phyloP scores from a whole-genome alignment of 148 eudicot genomes.

The Rhododendron ovatum region DNA sequence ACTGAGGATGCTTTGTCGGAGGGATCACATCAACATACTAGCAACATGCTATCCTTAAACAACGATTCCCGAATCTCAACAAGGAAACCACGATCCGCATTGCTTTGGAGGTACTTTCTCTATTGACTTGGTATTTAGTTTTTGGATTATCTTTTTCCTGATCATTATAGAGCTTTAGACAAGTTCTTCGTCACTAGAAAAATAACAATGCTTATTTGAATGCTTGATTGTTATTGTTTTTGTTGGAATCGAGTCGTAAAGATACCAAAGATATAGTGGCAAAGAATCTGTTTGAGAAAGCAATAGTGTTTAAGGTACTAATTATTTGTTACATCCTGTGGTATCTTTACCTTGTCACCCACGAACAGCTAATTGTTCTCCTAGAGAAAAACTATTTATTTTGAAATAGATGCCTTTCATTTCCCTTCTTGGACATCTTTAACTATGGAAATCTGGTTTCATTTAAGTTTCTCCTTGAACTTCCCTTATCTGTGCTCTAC shows the following conservation, averaged over 20 bases:
- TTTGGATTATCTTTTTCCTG: background rate
- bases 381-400: background rate
- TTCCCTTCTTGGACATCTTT: background rate
- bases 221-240: background rate
- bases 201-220: background rate
- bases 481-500: background rate
- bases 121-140: background rate
- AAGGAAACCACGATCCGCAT: constrained; percentile 73
- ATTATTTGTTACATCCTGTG: background rate
- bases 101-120: constrained; percentile 80
- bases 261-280: background rate
- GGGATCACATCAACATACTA: constrained; percentile 38
- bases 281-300: background rate
- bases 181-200: background rate
- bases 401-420: background rate
- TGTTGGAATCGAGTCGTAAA: background rate
- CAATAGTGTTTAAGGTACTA: background rate
- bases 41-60: constrained; percentile 33
- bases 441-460: background rate
- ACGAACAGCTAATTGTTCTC: background rate
- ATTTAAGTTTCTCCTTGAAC: background rate
- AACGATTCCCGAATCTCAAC: constrained; percentile 39
- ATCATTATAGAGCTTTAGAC: background rate
- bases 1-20: constrained; percentile 43
- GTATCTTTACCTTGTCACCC: background rate